Evolutionary conservation across 345 rosid genomes (phyloP).

Genomic region (Camelina sativa): DNA sequence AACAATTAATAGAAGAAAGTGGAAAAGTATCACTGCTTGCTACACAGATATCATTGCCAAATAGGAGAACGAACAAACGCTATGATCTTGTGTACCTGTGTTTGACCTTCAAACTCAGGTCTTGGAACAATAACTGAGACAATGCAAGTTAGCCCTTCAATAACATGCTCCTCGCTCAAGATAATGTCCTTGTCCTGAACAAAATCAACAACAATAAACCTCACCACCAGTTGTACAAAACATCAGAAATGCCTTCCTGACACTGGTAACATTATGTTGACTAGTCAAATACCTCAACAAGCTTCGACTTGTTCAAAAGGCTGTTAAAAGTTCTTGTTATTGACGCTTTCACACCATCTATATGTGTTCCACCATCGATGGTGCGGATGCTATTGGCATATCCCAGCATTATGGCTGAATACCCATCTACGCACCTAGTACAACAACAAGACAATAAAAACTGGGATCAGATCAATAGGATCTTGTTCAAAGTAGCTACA

Average conservation of each 20-base stretch:
- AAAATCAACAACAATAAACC: conserved; percentile 10
- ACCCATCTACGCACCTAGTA: conserved; percentile 88
- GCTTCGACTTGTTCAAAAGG: conserved; percentile 76
- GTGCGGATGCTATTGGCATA: conserved; percentile 91
- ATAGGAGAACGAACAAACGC: conserved; percentile 23
- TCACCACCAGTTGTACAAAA: background rate
- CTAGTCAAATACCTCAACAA: conserved; percentile 53
- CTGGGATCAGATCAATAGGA: conserved; percentile 21
- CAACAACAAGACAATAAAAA: conserved; percentile 33
- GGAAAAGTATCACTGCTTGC: background rate
- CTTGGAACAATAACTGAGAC: conserved; percentile 83
- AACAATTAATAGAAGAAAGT: background rate
- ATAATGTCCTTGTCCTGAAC: conserved; percentile 79
- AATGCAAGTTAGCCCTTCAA: conserved; percentile 92
- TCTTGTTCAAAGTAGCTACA: conserved; percentile 24
- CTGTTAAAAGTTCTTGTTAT: conserved; percentile 82
- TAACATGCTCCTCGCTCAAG: conserved; percentile 78
- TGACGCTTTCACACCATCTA: conserved; percentile 91
- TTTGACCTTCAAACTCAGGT: conserved; percentile 99
- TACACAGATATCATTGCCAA: conserved; percentile 1
- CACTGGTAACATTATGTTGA: background rate
- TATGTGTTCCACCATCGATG: conserved; percentile 91
- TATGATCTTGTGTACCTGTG: conserved; percentile 62
- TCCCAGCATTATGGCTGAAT: conserved; percentile 84
- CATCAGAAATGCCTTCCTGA: background rate